A percentile compares a stretch with the other conserved stretches of the same genome.
phyloP scores from a whole-genome alignment of 2,329 filamentous ascomycete genomes.

The Epichloe bromicola region DNA sequence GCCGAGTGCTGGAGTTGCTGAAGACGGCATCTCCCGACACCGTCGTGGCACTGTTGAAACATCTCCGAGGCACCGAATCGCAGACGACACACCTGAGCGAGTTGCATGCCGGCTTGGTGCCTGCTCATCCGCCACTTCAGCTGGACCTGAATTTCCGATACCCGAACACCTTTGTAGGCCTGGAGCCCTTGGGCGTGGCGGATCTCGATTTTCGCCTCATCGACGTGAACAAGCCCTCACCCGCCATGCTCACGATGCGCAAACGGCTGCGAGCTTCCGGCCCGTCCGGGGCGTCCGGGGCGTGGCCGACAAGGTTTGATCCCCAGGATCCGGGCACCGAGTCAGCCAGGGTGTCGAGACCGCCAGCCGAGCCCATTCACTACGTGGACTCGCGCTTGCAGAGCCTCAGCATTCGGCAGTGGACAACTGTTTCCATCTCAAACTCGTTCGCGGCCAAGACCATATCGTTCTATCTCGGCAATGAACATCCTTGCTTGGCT shows the following conservation, averaged over 20 bases:
- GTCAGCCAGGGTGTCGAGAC: background rate
- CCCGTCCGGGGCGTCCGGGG: background rate
- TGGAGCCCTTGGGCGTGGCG: background rate
- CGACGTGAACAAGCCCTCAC: background rate
- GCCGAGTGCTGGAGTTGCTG: background rate
- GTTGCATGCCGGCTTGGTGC: background rate
- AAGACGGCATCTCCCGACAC: background rate
- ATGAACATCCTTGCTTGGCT: background rate
- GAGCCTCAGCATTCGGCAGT: background rate
- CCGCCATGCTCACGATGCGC: background rate
- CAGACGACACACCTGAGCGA: background rate
- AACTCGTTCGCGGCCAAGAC: background rate
- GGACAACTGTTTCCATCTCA: background rate
- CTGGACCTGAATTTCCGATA: background rate
- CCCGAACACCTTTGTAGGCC: background rate
- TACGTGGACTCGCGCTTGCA: background rate
- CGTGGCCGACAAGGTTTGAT: background rate
- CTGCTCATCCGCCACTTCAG: background rate
- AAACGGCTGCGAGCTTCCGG: background rate
- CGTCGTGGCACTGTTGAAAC: background rate
- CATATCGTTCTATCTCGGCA: conserved; percentile 1
- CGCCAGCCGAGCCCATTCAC: background rate
- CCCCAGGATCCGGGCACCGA: background rate
- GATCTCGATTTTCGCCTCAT: background rate
- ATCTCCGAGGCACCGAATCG: background rate